phyloP scores from a whole-genome alignment of 352 stramenopile genomes.

The Globisporangium radiosum region DNA sequence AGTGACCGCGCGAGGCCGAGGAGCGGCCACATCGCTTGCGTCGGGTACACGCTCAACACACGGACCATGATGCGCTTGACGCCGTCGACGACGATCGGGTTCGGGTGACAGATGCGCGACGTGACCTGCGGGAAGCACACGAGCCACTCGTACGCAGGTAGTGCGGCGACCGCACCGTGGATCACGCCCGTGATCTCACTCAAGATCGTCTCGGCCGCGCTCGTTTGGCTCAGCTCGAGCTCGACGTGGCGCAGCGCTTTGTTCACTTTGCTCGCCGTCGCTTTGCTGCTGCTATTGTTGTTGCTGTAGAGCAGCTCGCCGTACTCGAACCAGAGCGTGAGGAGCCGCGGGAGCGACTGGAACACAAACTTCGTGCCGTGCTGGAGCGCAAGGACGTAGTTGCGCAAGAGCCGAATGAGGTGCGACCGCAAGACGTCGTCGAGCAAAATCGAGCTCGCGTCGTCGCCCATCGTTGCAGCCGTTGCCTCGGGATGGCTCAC shows the following conservation, averaged over 20 bases:
- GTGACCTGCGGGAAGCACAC: slow-evolving; percentile 98
- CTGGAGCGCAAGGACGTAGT: slow-evolving; percentile 88
- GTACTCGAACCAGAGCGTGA: slow-evolving; percentile 98
- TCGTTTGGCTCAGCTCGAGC: slow-evolving; percentile 45
- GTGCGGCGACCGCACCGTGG: slow-evolving; percentile 36
- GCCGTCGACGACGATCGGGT: slow-evolving; percentile 72
- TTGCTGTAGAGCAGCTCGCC: slow-evolving; percentile 64
- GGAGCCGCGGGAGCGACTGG: slow-evolving; percentile 94
- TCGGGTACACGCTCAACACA: slow-evolving; percentile 92
- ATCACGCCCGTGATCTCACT: slow-evolving; percentile 61
- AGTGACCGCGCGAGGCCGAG: slow-evolving; percentile 92
- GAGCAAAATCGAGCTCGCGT: slow-evolving; percentile 32
- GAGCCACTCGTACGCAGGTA: slow-evolving; percentile 94
- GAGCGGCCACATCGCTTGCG: slow-evolving; percentile 96
- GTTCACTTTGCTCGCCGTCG: slow-evolving; percentile 33
- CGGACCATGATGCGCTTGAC: slow-evolving; percentile 93
- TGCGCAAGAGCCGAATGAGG: slow-evolving; percentile 89
- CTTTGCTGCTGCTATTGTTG: slow-evolving; percentile 1
- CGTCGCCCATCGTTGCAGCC: slow-evolving; percentile 26
- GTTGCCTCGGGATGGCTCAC: slow-evolving; percentile 51
- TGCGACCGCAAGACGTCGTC: slow-evolving; percentile 55
- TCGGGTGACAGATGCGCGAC: slow-evolving; percentile 91
- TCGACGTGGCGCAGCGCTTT: slow-evolving; percentile 64
- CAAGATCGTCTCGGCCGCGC: slow-evolving; percentile 51
- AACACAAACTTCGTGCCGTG: slow-evolving; percentile 95